Base-by-base conservation (phyloP, 305 asterid species). In the Ilex paraguariensis region DNA sequence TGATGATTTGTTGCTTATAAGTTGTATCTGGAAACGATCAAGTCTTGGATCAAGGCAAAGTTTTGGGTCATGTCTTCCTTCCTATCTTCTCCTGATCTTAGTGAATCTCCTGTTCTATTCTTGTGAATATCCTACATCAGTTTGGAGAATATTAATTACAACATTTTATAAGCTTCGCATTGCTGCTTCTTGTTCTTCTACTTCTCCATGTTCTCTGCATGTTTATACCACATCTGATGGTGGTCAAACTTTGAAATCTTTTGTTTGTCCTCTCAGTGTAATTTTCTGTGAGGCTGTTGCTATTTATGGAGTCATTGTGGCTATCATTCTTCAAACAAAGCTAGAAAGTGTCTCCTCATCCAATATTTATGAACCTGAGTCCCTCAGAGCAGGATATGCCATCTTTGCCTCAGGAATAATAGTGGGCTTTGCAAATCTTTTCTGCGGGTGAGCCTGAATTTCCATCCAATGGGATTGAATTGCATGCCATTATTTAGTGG, bases 261-360 rank as follows among this genome's bases (percentile, higher is more conserved):
- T 31, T 60, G 53, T 64, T 70, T 55, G 21, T 53, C 21, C 53
- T 63, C 51, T 66, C 89, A 93, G 99, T 77, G 97, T 93, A 17
- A 93, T 93, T 55, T 90, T 93, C 72, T 93, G 99, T 66, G 99
- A 93, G 85, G 99, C 99, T 45, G 99, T 93, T 32, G 99, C 99
- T 49, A 93, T 93, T 70, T 93, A 93, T 77, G 97, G 99, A 67
- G 99, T 93, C 66, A 93, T 93, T 31, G 99, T 90, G 73, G 99
- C 99, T 8, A 93, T 93, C 78, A 93, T 93, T 77, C 99, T 93
- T 72, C 99, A 93, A 75, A 93, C 99, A 45, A 93, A 93, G 83
- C 82, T 93, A 61, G 95, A 90, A 82, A 87, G 82, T 80, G 99
- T 93, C 48, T 89, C 99, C 50, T 13, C 84, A 46, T 73, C 90